Evolutionary conservation across 495 filamentous ascomycete species (phyloP).

Genomic region (Tuber aestivum): DNA sequence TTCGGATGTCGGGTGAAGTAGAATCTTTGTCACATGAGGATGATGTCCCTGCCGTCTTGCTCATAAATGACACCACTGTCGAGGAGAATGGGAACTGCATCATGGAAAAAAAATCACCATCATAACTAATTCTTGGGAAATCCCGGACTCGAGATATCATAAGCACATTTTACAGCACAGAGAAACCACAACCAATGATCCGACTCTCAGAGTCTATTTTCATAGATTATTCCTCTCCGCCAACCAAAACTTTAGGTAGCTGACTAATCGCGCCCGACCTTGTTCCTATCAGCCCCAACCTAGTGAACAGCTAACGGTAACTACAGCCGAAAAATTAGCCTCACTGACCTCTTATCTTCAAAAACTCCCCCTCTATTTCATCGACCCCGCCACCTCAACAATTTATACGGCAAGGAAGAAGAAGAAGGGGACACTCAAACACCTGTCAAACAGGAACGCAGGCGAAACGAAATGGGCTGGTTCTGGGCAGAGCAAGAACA

Average conservation of each 20-base stretch:
- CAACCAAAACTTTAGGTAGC: neutral
- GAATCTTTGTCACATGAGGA: neutral
- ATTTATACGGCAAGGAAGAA: neutral
- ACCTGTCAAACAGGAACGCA: neutral
- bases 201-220: neutral
- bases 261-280: neutral
- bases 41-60: neutral
- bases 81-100: too few species aligned
- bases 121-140: neutral
- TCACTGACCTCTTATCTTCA: neutral
- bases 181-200: neutral
- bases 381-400: neutral
- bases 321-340: neutral
- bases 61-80: too few species aligned
- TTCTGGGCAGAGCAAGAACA: conserved; percentile 80
- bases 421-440: too few species aligned
- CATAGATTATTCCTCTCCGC: neutral
- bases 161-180: neutral
- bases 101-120: neutral
- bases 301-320: neutral
- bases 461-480: conserved; percentile 70
- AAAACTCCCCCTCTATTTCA: neutral
- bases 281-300: neutral
- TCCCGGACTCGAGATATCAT: neutral
- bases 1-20: neutral